phyloP scores from a whole-genome alignment of 108 stramenopile species.

The Epithemia pelagica region DNA sequence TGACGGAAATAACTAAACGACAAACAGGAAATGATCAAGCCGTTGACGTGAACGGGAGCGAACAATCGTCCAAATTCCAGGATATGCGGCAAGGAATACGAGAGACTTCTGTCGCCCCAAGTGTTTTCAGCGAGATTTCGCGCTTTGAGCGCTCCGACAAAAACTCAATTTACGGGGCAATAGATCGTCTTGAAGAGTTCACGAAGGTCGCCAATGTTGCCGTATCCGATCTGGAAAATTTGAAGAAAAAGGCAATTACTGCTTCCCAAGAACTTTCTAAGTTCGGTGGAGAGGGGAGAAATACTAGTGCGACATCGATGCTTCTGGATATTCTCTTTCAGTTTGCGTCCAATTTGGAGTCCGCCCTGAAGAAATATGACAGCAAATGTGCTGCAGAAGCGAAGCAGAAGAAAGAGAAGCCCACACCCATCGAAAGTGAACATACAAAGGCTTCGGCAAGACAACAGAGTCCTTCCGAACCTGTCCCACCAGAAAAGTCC shows the following conservation, averaged over 20 bases:
- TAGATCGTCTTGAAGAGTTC: constrained; percentile 55
- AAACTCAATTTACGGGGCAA: constrained; percentile 20
- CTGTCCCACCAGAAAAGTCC: constrained; percentile 30
- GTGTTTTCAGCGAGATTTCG: background rate
- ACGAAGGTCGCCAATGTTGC: constrained; percentile 34
- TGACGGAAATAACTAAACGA: background rate
- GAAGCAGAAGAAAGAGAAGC: constrained; percentile 22
- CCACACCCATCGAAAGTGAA: constrained; percentile 13
- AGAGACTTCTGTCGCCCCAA: constrained; percentile 2
- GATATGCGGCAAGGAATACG: background rate
- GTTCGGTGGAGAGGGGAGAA: constrained; percentile 76
- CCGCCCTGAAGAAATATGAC: constrained; percentile 67
- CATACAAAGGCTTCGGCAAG: constrained; percentile 1
- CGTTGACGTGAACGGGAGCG: background rate
- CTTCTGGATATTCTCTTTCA: constrained; percentile 61
- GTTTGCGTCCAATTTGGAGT: constrained; percentile 54
- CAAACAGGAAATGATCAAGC: background rate
- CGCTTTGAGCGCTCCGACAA: background rate
- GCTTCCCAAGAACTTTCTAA: constrained; percentile 66
- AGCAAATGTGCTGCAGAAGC: constrained; percentile 40
- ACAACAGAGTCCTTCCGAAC: constrained; percentile 7
- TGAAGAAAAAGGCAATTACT: constrained; percentile 43
- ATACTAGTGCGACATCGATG: constrained; percentile 41
- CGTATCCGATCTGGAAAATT: constrained; percentile 34
- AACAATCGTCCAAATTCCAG: background rate